phyloP scores from a whole-genome alignment of 495 filamentous ascomycete species.

The Monascus purpureus region DNA sequence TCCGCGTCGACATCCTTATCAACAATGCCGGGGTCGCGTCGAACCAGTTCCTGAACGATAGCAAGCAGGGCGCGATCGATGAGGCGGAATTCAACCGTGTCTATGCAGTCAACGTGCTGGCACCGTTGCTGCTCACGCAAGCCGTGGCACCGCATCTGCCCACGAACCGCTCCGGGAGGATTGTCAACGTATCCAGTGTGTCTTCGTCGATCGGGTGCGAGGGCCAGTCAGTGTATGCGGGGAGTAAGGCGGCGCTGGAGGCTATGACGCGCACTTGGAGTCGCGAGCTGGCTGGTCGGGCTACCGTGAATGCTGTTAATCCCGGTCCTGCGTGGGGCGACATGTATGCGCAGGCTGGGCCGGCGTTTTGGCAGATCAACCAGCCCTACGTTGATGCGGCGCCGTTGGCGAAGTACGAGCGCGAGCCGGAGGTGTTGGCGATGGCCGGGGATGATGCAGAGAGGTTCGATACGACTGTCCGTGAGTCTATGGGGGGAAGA shows the following conservation, averaged over 20 bases:
- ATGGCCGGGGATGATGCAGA: slow-evolving; percentile 3
- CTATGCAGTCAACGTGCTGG: slow-evolving; percentile 64
- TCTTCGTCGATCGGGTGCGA: slow-evolving; percentile 45
- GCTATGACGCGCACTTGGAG: slow-evolving; percentile 70
- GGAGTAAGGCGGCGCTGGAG: slow-evolving; percentile 66
- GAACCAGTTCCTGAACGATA: slow-evolving; percentile 13
- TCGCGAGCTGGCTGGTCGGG: slow-evolving; percentile 51
- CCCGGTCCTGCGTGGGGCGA: slow-evolving; percentile 64
- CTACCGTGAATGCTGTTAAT: slow-evolving; percentile 67
- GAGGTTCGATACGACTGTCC: neutral
- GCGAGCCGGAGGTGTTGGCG: slow-evolving; percentile 11
- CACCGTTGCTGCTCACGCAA: slow-evolving; percentile 53
- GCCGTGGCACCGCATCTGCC: slow-evolving; percentile 51
- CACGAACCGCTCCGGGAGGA: slow-evolving; percentile 50
- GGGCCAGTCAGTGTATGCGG: slow-evolving; percentile 55
- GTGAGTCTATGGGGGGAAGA: slow-evolving; percentile 27
- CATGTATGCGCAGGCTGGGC: slow-evolving; percentile 34
- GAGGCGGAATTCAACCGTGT: slow-evolving; percentile 44
- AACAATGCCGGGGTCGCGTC: slow-evolving; percentile 49
- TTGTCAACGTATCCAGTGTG: slow-evolving; percentile 56
- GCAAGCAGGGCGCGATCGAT: slow-evolving; percentile 23
- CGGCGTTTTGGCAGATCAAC: slow-evolving; percentile 25
- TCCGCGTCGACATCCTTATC: slow-evolving; percentile 63
- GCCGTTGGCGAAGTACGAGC: slow-evolving; percentile 27
- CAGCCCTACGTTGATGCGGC: slow-evolving; percentile 37